A percentile compares a stretch with the other conserved stretches of the same genome.
Conservation (phyloP, 306 rosid genomes). For the Pyrus communis region DNA sequence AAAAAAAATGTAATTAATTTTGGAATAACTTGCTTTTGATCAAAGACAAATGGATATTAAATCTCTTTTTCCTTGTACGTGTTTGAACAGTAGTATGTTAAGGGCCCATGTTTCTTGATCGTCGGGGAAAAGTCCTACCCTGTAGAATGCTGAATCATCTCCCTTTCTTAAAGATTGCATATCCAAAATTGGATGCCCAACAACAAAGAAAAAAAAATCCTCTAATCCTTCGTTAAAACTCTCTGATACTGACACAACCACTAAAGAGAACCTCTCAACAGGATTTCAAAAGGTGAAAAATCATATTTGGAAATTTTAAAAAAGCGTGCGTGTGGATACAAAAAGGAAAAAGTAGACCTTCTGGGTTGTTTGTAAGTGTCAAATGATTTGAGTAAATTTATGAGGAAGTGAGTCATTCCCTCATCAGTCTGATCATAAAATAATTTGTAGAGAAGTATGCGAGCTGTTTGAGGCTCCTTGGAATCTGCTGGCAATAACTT, state of each 20-base stretch:
- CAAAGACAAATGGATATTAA: not conserved
- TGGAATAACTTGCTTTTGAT: not conserved
- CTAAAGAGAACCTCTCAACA: not conserved
- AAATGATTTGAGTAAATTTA: conserved; percentile 66
- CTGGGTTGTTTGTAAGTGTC: conserved; percentile 77
- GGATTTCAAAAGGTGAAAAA: not conserved
- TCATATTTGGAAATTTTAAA: not conserved
- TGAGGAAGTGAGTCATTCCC: conserved; percentile 84
- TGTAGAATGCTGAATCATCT: not conserved
- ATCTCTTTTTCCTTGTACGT: not conserved
- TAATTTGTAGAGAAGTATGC: conserved; percentile 85
- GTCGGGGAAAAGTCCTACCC: not conserved
- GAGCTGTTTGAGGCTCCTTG: conserved; percentile 82
- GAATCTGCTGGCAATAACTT: conserved; percentile 66
- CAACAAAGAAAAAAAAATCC: not conserved
- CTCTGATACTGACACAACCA: not conserved
- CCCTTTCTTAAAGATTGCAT: not conserved
- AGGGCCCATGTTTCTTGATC: not conserved
- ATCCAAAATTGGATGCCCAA: not conserved
- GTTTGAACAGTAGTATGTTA: not conserved
- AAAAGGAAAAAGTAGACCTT: conserved; percentile 41
- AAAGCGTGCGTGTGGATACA: not conserved
- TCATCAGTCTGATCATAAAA: conserved; percentile 96
- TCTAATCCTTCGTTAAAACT: not conserved
- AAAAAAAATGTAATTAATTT: not conserved